Evolutionary conservation across 139 green algal genomes (phyloP).

Genomic region (Pleodorina starrii): DNA sequence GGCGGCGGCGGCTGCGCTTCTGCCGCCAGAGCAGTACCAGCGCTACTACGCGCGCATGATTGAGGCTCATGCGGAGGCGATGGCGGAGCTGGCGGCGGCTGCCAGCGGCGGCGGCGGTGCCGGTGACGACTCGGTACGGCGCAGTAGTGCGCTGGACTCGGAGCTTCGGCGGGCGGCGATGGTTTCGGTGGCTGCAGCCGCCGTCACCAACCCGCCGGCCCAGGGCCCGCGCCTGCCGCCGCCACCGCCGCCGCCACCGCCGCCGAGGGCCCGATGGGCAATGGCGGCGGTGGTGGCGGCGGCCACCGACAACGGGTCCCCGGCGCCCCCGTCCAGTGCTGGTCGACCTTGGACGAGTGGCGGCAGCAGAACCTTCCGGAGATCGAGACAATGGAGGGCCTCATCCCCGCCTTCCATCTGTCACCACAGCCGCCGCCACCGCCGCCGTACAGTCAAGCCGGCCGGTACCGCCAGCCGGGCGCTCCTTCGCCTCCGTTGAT

Average conservation of each 20-base stretch:
- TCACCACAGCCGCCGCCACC: neutral
- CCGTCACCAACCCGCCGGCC: too few relatives aligned
- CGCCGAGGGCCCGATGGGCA: neutral
- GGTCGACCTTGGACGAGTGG: conserved; percentile 40
- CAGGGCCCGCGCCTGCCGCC: neutral
- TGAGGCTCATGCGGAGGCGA: conserved; percentile 32
- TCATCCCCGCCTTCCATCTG: neutral
- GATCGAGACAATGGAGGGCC: neutral
- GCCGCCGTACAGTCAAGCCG: neutral
- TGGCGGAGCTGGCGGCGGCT: conserved; percentile 33
- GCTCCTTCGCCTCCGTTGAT: neutral
- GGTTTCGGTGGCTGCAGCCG: neutral
- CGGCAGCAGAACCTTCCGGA: conserved; percentile 1
- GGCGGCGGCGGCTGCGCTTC: conserved; percentile 23
- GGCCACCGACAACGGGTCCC: neutral
- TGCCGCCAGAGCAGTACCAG: conserved; percentile 16
- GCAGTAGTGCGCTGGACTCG: neutral
- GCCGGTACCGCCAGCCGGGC: neutral
- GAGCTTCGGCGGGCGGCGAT: conserved; percentile 8
- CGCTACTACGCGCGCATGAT: conserved; percentile 30
- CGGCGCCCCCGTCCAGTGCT: neutral
- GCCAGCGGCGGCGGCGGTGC: neutral
- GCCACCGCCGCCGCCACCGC: conserved; percentile 15
- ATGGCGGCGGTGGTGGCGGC: neutral
- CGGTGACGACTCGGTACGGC: neutral